phyloP scores from a whole-genome alignment of 257 asterid species.

The Fraxinus cuspidata region DNA sequence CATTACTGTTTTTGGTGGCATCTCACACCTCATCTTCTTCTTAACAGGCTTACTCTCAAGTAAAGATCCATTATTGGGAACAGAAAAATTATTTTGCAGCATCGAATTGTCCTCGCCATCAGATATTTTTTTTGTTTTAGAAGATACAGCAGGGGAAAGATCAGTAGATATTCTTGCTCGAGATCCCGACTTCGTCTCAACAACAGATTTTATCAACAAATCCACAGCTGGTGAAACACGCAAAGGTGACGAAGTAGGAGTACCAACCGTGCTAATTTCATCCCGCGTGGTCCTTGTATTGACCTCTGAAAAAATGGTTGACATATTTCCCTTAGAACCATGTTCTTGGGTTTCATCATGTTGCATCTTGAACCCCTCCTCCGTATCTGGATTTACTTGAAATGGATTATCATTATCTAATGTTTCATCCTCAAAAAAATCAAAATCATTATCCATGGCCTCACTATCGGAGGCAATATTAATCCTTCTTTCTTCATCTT shows the following conservation, averaged over 20 bases:
- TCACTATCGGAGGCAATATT: slow-evolving; percentile 33
- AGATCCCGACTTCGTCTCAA: slow-evolving; percentile 18
- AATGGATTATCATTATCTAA: slow-evolving; percentile 42
- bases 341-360: slow-evolving; percentile 16
- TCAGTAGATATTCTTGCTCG: slow-evolving; percentile 16
- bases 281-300: not conserved
- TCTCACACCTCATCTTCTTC: slow-evolving; percentile 77
- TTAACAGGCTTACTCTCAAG: slow-evolving; percentile 31
- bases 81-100: slow-evolving; percentile 19
- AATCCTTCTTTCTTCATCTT: slow-evolving; percentile 26
- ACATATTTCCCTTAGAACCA: slow-evolving; percentile 28
- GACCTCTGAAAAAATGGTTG: slow-evolving; percentile 23
- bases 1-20: slow-evolving; percentile 80
- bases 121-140: slow-evolving; percentile 7
- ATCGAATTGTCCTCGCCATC: slow-evolving; percentile 15
- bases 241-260: slow-evolving; percentile 18
- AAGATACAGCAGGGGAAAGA: slow-evolving; percentile 17
- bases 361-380: slow-evolving; percentile 34
- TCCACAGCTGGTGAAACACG: slow-evolving; percentile 23
- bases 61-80: slow-evolving; percentile 32
- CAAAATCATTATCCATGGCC: slow-evolving; percentile 44
- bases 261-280: slow-evolving; percentile 4
- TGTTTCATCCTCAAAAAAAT: slow-evolving; percentile 70
- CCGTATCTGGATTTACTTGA: slow-evolving; percentile 34
- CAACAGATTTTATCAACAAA: slow-evolving; percentile 28